Percentiles rank a stretch among this genome's conserved stretches.
Evolutionary conservation across 2,329 filamentous ascomycete species (phyloP).

Genomic region (Curvularia sp.): DNA sequence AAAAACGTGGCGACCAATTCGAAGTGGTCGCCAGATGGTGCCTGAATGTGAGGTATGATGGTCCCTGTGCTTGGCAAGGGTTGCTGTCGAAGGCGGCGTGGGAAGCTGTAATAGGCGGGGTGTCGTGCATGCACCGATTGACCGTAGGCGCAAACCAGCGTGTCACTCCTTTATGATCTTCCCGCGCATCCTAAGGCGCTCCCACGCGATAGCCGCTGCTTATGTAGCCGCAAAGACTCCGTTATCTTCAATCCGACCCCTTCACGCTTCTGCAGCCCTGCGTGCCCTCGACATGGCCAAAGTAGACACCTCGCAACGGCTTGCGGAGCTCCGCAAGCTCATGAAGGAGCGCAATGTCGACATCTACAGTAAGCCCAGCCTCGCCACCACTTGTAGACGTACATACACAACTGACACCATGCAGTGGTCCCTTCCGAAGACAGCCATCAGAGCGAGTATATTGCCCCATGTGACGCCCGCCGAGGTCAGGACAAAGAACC

Average conservation of each 20-base stretch:
- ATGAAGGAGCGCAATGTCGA: constrained; percentile 90
- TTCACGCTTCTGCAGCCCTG: constrained; percentile 41
- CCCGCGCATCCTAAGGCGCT: constrained; percentile 39
- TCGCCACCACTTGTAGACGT: background rate
- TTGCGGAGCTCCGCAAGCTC: constrained; percentile 77
- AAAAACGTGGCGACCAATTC: constrained; percentile 2
- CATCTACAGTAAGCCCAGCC: constrained; percentile 76
- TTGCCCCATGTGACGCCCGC: constrained; percentile 90
- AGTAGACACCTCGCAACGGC: constrained; percentile 78
- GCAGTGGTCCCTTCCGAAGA: constrained; percentile 96
- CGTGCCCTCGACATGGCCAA: constrained; percentile 70
- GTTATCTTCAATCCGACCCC: constrained; percentile 28
- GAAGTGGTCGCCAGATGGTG: background rate
- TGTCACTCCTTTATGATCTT: constrained; percentile 36
- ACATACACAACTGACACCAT: constrained; percentile 45
- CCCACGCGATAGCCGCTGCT: constrained; percentile 36
- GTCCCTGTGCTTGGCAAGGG: constrained; percentile 13
- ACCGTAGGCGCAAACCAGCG: constrained; percentile 27
- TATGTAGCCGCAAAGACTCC: constrained; percentile 35
- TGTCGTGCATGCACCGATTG: constrained; percentile 29
- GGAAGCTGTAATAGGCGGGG: constrained; percentile 26
- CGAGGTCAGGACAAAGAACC: constrained; percentile 61
- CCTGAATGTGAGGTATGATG: constrained; percentile 4
- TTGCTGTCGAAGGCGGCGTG: constrained; percentile 11
- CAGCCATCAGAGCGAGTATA: constrained; percentile 97